Evolutionary conservation across 192 early-diverging fungal species (phyloP).

Genomic region (Piromyces sp.): DNA sequence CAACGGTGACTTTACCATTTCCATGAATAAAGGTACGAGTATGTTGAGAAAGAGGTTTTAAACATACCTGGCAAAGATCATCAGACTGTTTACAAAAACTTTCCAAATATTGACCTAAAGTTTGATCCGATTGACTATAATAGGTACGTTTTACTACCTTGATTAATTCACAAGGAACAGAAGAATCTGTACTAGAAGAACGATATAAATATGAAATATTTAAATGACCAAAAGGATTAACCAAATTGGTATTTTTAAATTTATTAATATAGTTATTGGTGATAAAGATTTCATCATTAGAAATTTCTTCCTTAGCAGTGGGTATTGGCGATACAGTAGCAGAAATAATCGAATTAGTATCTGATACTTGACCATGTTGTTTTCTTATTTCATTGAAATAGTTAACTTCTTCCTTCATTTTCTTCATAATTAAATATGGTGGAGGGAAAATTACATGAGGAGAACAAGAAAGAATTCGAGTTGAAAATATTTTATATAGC

Average conservation of each 20-base stretch:
- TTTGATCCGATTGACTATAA: conserved; percentile 65
- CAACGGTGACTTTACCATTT: conserved; percentile 55
- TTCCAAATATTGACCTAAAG: conserved; percentile 74
- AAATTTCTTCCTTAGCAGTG: background rate
- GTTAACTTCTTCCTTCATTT: conserved; percentile 37
- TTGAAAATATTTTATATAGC: background rate
- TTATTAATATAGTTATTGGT: background rate
- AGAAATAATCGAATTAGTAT: background rate
- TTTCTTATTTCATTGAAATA: conserved; percentile 9
- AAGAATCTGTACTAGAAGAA: background rate
- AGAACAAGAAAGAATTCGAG: conserved; percentile 59
- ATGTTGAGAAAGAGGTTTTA: conserved; percentile 61
- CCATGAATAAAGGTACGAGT: conserved; percentile 76
- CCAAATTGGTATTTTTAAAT: background rate
- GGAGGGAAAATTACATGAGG: conserved; percentile 71
- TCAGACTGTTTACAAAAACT: conserved; percentile 56
- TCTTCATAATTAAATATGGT: conserved; percentile 56
- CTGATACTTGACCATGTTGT: background rate
- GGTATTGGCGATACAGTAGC: background rate
- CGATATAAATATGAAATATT: conserved; percentile 22
- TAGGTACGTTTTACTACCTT: background rate
- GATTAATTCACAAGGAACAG: conserved; percentile 8
- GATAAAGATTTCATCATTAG: background rate
- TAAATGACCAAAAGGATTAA: conserved; percentile 56
- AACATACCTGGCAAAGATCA: conserved; percentile 54